Evolutionary conservation across 2,329 filamentous ascomycete species (phyloP).

Genomic region (Aspergillus sp.): DNA sequence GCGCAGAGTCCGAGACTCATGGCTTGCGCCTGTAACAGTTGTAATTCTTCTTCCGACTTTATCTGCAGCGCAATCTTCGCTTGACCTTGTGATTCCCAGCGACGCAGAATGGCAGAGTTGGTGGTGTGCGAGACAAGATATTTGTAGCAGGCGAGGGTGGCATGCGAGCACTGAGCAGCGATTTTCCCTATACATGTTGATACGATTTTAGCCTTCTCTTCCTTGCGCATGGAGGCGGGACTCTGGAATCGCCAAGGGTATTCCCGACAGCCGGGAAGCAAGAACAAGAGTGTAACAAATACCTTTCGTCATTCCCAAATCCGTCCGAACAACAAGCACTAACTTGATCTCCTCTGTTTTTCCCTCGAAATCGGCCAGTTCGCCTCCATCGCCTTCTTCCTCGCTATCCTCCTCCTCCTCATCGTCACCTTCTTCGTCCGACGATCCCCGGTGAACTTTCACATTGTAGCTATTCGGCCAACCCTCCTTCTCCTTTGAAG

Average conservation of each 20-base stretch:
- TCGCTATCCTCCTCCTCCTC: constrained; percentile 67
- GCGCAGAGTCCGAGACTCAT: constrained; percentile 83
- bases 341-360: constrained; percentile 88
- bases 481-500: constrained; percentile 52
- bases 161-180: constrained; percentile 91
- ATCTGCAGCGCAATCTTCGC: constrained; percentile 92
- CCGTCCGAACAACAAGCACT: constrained; percentile 87
- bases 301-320: constrained; percentile 98
- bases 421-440: constrained; percentile 41
- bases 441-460: constrained; percentile 49
- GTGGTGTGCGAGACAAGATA: constrained; percentile 64
- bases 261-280: constrained; percentile 10
- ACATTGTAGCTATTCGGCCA: constrained; percentile 62
- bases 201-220: not conserved
- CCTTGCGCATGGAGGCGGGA: not conserved
- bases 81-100: constrained; percentile 87
- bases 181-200: constrained; percentile 76
- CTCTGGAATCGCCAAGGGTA: not conserved
- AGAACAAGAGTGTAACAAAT: constrained; percentile 23
- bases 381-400: constrained; percentile 62
- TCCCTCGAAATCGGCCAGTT: constrained; percentile 53
- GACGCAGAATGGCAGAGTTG: constrained; percentile 66
- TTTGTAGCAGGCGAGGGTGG: constrained; percentile 98
- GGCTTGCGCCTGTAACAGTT: constrained; percentile 79
- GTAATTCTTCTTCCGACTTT: constrained; percentile 78